Evolutionary conservation across 345 rosid species (phyloP).

Genomic region (Punica granatum): DNA sequence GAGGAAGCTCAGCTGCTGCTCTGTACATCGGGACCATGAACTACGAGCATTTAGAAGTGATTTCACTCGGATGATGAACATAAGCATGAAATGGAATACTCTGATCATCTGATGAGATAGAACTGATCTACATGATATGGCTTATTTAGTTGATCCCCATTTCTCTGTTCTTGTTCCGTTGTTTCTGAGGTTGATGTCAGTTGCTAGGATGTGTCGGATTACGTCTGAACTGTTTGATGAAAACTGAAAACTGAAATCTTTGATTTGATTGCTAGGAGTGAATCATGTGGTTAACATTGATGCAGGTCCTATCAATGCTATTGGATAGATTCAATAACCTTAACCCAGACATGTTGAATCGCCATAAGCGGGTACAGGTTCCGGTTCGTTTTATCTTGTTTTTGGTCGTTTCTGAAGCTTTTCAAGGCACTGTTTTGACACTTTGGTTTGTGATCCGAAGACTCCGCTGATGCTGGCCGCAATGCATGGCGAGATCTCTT

Average conservation of each 20-base stretch:
- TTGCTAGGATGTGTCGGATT: background rate
- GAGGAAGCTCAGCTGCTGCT: slow-evolving; percentile 11
- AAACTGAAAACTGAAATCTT: background rate
- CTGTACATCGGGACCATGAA: background rate
- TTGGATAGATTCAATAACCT: slow-evolving; percentile 43
- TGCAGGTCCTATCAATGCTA: slow-evolving; percentile 67
- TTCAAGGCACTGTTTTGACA: background rate
- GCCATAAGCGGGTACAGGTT: slow-evolving; percentile 68
- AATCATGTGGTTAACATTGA: background rate
- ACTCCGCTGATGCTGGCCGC: slow-evolving; percentile 98
- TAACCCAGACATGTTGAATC: slow-evolving; percentile 78
- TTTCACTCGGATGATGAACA: background rate
- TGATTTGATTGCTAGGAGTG: background rate
- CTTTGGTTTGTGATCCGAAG: slow-evolving; percentile 23
- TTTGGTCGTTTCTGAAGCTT: background rate
- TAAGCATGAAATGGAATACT: background rate
- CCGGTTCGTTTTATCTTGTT: background rate
- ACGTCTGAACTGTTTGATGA: background rate
- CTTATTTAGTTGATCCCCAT: background rate
- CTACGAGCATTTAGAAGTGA: background rate
- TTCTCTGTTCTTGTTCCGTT: background rate
- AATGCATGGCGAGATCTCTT: slow-evolving; percentile 81
- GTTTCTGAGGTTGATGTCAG: background rate
- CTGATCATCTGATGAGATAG: background rate
- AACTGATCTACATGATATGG: background rate